These are phyloP conservation scores for Xylariaceae sp. DNA, from an alignment of 2,329 filamentous ascomycete genomes.

Conservation along the genomic window DNA sequence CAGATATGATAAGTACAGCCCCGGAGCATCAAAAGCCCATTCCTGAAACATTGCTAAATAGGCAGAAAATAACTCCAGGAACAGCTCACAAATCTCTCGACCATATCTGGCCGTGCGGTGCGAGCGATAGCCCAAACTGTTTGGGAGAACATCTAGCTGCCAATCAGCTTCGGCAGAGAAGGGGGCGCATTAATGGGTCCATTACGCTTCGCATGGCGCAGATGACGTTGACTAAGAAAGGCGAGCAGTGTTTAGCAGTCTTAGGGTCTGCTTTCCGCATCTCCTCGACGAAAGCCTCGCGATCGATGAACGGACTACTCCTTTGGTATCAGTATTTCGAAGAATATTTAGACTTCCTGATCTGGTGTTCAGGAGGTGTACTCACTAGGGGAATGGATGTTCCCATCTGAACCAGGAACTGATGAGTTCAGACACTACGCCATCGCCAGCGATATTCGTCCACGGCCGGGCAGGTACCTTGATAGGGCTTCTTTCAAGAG, in stretches of 20 bases:
- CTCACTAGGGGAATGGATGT: constrained; percentile 6
- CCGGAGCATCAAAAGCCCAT: too few species aligned
- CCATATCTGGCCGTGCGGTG: constrained; percentile 2
- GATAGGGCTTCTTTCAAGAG: constrained; percentile 3
- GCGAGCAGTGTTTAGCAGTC: constrained; percentile 9
- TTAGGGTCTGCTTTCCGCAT: constrained; percentile 3
- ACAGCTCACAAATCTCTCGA: constrained; percentile 4
- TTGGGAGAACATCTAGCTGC: constrained; percentile 9
- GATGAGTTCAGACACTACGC: constrained; percentile 15
- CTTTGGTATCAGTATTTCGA: not conserved
- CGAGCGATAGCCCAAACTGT: not conserved
- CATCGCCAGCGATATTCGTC: constrained; percentile 14
- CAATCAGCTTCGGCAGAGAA: not conserved
- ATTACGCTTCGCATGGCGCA: constrained; percentile 13
- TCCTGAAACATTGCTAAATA: too few species aligned
- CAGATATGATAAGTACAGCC: too few species aligned
- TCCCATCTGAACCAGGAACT: constrained; percentile 17
- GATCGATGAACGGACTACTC: constrained; percentile 9
- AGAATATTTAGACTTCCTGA: not conserved
- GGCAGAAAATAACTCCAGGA: too few species aligned
- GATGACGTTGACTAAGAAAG: constrained; percentile 15
- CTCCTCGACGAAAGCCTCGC: constrained; percentile 9
- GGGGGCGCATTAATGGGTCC: not conserved
- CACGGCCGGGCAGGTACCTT: constrained; percentile 10
- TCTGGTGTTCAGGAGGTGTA: not conserved